Conservation (phyloP, 2,329 filamentous ascomycete species). For the Talaromyces sp. region DNA sequence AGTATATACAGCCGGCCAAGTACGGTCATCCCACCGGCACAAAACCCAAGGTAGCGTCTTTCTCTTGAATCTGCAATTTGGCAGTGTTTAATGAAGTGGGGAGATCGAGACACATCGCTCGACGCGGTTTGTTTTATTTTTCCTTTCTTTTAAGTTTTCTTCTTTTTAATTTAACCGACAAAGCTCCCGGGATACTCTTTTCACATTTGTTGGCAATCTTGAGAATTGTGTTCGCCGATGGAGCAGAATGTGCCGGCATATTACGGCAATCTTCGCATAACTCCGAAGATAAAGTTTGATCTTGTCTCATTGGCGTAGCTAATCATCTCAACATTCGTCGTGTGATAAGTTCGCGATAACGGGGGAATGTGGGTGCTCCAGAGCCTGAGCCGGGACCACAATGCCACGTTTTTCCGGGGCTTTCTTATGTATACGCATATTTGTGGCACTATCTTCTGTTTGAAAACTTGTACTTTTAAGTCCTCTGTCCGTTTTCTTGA, state of each 20-base stretch:
- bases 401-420: conserved; percentile 3
- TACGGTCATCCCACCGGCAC: background rate
- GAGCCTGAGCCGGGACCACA: background rate
- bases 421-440: background rate
- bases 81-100: background rate
- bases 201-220: background rate
- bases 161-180: background rate
- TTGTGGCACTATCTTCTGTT: background rate
- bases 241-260: background rate
- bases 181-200: background rate
- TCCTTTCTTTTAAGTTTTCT: too few relatives aligned
- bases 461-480: background rate
- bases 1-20: background rate
- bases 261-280: conserved; percentile 3
- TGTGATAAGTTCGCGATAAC: background rate
- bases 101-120: background rate
- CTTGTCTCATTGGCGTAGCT: background rate
- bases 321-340: background rate
- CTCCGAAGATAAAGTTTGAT: background rate
- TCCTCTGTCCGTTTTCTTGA: background rate
- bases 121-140: too few relatives aligned
- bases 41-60: background rate
- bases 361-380: background rate
- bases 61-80: background rate
- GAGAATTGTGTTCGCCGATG: background rate